Evolutionary conservation across 1,284 basidiomycete species (phyloP), one percentile per base, ranked within the genome.

Genomic region (Filobasidium uniguttulatum): DNA sequence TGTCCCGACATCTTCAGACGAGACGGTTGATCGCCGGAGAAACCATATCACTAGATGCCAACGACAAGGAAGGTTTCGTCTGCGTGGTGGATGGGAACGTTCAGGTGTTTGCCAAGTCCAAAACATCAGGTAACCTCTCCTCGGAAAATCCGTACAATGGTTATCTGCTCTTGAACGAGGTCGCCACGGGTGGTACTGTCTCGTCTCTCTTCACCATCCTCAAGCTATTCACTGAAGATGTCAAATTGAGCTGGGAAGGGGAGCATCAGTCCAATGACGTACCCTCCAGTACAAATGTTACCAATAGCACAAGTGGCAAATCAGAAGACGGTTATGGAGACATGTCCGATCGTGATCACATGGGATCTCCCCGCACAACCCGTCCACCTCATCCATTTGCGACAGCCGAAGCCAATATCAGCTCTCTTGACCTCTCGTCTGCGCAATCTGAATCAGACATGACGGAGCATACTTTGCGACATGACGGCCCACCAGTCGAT

Each of bases 131-230:
- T n/a, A n/a, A 45, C 40, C 20, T 73, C 3, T 31, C 14, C 17
- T 20, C 29, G 20, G 44, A 46, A 31, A 33, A n/a, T 31, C 44
- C 29, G 2, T 83, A 86, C 75, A 90, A 91, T 57, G 90, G 89
- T 5, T 94, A 88, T 67, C 87, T 91, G 62, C 73, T 96, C 4
- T 75, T 96, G 40, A 96, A 94, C 61, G 87, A 91, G 71, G 91
- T 96, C 26, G 82, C 85, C 34, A 84, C 82, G n/a, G 90, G 90
- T 5, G 89, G 93, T 9, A 98, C 90, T 0, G 73, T 97, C 14
- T 93, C 89, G 34, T 93, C 88, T 60, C 75, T 97, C 34, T 97
- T 98, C 70, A 96, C 89, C 12, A 98, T 98, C 62, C 76, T 98
- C 47, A 85, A 72, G 52, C 74, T 99, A 43, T 98, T 99, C 70